These are phyloP conservation scores for Syncephalastrum contaminatum DNA, from an alignment of 371 early-diverging fungal genomes.

Conservation along the genomic window DNA sequence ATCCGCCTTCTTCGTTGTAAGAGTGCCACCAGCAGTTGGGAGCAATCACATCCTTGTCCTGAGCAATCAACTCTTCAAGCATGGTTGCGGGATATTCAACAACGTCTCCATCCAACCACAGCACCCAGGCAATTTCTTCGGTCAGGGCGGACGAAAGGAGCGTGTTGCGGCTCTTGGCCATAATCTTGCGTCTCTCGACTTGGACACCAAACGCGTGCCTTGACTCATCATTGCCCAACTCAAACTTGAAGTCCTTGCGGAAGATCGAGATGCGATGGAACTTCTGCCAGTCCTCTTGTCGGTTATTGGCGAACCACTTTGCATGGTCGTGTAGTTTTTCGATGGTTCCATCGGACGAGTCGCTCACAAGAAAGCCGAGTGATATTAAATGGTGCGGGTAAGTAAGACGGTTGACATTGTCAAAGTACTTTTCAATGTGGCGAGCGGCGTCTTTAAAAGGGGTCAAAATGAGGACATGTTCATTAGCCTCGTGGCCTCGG, in stretches of 20 bases:
- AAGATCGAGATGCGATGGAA: constrained; percentile 54
- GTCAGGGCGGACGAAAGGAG: constrained; percentile 54
- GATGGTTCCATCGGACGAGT: constrained; percentile 45
- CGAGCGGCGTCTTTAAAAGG: constrained; percentile 66
- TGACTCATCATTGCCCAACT: constrained; percentile 48
- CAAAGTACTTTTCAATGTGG: constrained; percentile 62
- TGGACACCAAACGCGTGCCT: constrained; percentile 62
- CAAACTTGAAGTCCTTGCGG: constrained; percentile 57
- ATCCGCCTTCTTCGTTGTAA: constrained; percentile 42
- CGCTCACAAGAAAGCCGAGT: constrained; percentile 64
- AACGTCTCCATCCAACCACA: constrained; percentile 76
- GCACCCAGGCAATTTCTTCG: constrained; percentile 64
- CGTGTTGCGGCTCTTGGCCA: constrained; percentile 66
- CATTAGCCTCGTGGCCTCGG: constrained; percentile 13
- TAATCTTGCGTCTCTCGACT: constrained; percentile 52
- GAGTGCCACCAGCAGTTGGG: constrained; percentile 57
- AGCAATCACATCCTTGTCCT: constrained; percentile 58
- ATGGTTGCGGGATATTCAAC: constrained; percentile 55
- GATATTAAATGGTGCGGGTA: constrained; percentile 69
- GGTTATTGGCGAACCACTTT: constrained; percentile 8
- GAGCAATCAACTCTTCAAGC: constrained; percentile 49
- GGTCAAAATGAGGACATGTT: constrained; percentile 59
- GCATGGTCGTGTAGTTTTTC: constrained; percentile 35
- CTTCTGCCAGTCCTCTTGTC: constrained; percentile 24
- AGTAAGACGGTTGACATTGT: constrained; percentile 50